Evolutionary conservation across 1,139 yeast genomes (phyloP).

Genomic region (Saccharomyces hybrid): DNA sequence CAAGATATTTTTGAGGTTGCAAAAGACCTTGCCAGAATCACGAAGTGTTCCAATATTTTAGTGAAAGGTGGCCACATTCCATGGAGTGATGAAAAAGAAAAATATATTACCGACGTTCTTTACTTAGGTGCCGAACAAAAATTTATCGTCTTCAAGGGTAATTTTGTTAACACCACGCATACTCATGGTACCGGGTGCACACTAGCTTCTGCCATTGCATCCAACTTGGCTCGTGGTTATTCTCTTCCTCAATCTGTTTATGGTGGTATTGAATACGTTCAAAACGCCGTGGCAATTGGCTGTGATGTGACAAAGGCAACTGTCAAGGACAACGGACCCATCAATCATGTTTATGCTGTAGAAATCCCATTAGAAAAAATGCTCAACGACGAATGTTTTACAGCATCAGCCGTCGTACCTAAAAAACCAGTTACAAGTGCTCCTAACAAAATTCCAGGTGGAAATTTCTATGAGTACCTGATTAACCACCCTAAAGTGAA

Average conservation of each 20-base stretch:
- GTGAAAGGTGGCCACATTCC: conserved; percentile 43
- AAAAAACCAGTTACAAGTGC: conserved; percentile 22
- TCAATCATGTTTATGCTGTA: conserved; percentile 48
- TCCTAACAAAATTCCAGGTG: conserved; percentile 20
- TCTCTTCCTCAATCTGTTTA: conserved; percentile 44
- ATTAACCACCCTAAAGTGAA: conserved; percentile 49
- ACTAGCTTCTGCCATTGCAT: conserved; percentile 71
- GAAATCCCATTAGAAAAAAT: conserved; percentile 34
- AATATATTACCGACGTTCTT: conserved; percentile 50
- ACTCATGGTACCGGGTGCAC: conserved; percentile 95
- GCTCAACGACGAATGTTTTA: conserved; percentile 26
- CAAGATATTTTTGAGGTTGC: conserved; percentile 42
- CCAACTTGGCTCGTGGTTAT: conserved; percentile 55
- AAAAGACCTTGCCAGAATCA: conserved; percentile 34
- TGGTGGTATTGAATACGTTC: conserved; percentile 58
- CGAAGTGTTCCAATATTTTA: conserved; percentile 50
- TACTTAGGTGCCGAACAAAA: conserved; percentile 40
- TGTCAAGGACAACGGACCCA: conserved; percentile 58
- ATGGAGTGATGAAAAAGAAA: conserved; percentile 33
- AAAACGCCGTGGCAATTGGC: conserved; percentile 57
- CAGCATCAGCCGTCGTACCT: conserved; percentile 18
- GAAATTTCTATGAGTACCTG: conserved; percentile 45
- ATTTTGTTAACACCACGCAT: conserved; percentile 42
- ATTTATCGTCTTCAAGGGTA: conserved; percentile 44
- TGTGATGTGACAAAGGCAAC: conserved; percentile 21